A percentile compares a stretch with the other conserved stretches of the same genome.
Evolutionary conservation across 371 early-diverging fungal genomes (phyloP).

Genomic region (Apophysomyces trapeziformis): DNA sequence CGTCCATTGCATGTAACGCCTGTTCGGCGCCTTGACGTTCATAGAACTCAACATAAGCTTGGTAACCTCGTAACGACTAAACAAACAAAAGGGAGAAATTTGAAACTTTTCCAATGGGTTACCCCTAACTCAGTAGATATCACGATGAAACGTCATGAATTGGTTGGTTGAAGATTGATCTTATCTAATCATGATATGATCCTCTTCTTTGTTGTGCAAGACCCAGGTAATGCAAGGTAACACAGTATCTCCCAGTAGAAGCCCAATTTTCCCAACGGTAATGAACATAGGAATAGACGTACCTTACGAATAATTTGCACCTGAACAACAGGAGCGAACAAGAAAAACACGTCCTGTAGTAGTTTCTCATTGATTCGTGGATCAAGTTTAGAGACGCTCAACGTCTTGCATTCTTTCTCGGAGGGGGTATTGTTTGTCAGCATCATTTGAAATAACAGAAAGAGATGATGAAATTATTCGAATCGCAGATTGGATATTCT

Average conservation of each 20-base stretch:
- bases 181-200: slow-evolving; percentile 1
- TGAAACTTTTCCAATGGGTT: not conserved
- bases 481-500: not conserved
- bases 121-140: not conserved
- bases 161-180: not conserved
- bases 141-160: not conserved
- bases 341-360: slow-evolving; percentile 67
- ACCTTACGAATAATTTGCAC: slow-evolving; percentile 70
- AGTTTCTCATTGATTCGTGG: slow-evolving; percentile 67
- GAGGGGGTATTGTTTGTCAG: not conserved
- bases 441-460: not conserved
- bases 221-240: not conserved
- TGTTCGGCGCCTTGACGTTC: slow-evolving; percentile 72
- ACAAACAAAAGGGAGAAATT: not conserved
- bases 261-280: not conserved
- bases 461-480: not conserved
- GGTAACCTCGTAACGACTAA: slow-evolving; percentile 45
- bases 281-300: not conserved
- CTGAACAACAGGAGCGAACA: slow-evolving; percentile 58
- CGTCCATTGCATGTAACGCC: slow-evolving; percentile 78
- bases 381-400: slow-evolving; percentile 85
- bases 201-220: not conserved
- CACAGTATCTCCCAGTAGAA: not conserved
- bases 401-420: slow-evolving; percentile 57
- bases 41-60: slow-evolving; percentile 82